These are phyloP conservation scores for Elsinoe fawcettii DNA, from an alignment of 2,329 filamentous ascomycete species.

Conservation along the genomic window DNA sequence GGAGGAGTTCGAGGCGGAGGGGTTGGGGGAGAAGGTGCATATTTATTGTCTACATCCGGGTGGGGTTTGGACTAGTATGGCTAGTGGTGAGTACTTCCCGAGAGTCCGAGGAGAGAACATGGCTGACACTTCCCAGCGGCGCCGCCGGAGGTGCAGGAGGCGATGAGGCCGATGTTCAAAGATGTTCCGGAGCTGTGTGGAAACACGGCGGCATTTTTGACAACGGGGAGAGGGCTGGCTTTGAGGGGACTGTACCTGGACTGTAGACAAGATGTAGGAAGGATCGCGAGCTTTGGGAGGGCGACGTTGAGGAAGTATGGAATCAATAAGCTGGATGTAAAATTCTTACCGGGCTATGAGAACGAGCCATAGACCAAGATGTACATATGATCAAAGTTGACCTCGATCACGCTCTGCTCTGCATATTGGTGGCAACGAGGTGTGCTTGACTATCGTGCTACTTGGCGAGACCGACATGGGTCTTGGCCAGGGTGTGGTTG, in stretches of 20 bases:
- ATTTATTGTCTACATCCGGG: constrained; percentile 1
- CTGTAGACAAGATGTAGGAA: constrained; percentile 9
- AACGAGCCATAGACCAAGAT: background rate
- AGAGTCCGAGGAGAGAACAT: background rate
- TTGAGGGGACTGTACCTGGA: constrained; percentile 8
- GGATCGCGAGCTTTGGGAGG: background rate
- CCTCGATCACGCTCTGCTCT: too few relatives aligned
- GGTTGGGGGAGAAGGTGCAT: constrained; percentile 2
- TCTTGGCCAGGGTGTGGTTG: too few relatives aligned
- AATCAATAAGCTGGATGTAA: constrained; percentile 1
- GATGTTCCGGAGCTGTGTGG: constrained; percentile 12
- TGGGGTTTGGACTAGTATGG: background rate
- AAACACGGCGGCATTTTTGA: background rate
- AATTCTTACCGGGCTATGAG: constrained; percentile 10
- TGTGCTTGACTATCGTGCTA: too few relatives aligned
- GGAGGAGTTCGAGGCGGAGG: constrained; percentile 11
- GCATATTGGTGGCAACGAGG: too few relatives aligned
- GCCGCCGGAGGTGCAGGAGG: background rate
- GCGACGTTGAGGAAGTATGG: constrained; percentile 1
- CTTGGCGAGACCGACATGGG: too few relatives aligned
- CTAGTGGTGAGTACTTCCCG: background rate
- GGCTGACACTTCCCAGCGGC: background rate
- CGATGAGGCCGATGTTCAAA: constrained; percentile 9
- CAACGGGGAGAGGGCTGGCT: background rate
- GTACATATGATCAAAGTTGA: too few relatives aligned